phyloP scores from a whole-genome alignment of 495 filamentous ascomycete genomes.

The Aspergillus leporis region DNA sequence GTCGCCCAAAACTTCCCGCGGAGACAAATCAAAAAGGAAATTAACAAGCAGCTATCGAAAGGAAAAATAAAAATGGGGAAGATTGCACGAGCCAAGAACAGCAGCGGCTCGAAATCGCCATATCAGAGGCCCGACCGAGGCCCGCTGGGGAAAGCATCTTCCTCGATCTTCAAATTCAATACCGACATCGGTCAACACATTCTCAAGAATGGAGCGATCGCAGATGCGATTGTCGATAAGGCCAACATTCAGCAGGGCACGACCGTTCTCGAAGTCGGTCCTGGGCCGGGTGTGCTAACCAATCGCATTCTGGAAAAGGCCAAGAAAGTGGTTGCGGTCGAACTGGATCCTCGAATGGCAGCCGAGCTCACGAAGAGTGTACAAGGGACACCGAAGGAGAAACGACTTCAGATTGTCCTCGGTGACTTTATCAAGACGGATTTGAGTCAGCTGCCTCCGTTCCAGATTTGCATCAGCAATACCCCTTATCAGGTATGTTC shows the following conservation, averaged over 20 bases:
- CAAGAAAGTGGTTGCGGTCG: neutral
- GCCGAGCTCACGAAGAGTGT: neutral
- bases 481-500: constrained; percentile 4
- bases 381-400: constrained; percentile 1
- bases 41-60: neutral
- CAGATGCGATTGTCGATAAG: constrained; percentile 2
- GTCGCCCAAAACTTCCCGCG: neutral
- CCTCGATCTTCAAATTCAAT: neutral
- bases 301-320: neutral
- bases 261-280: constrained; percentile 1
- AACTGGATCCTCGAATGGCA: neutral
- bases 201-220: constrained; percentile 1
- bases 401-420: constrained; percentile 1
- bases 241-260: neutral
- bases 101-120: neutral
- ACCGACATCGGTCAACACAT: constrained; percentile 3
- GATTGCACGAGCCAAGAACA: neutral
- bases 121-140: neutral
- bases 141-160: neutral
- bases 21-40: neutral
- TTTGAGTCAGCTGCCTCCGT: constrained; percentile 1
- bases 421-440: constrained; percentile 2
- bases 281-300: neutral
- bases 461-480: constrained; percentile 4
- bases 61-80: constrained; percentile 1